Base-by-base conservation (phyloP, 164 flowering plant genomes). In the Chimonanthus praecox region DNA sequence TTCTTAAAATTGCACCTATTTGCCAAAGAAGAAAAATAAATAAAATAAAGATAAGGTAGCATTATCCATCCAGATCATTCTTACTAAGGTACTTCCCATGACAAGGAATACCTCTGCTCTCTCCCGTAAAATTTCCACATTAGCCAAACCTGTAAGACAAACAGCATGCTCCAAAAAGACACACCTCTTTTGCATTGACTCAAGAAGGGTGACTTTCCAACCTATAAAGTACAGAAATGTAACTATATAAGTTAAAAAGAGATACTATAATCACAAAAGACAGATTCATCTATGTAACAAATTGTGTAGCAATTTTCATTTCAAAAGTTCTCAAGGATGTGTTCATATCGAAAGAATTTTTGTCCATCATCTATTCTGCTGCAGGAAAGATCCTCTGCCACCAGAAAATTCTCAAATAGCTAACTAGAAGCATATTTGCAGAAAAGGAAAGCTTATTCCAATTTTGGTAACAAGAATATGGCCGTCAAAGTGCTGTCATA, bases 151-250 rank as follows among this genome's bases (percentile, higher is more conserved):
- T 71, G 85, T 81, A 33, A 84, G 76, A 73, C 73, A 82, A 69
- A 89, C 78, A 1, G 84, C 96, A 81, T 95, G 92, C 87, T 93
- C 94, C 91, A 94, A 84, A 83, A 94, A 94, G 64, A 80, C 71
- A 65, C 97, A 91, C 11, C 90, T 86, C 83, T 91, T 91, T 72
- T 88, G 88, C 86, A 91, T 84, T 1, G 97, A 92, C 84, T 92
- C 99, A 76, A 90, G 65, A 18, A 91, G 87, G 1, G 91, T 92
- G 58, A 93, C 87, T 54, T 89, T 83, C 96, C 97, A 93, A 72
- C 80, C 97, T 92, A 71, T 10, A n/a, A 78, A 72, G 47, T 16
- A 78, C 21, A 73, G 1, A 80, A 73, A 45, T 8, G 8, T 44
- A 33, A 54, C 61, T 70, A 47, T 61, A 6, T 64, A 18, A 46